These are phyloP conservation scores for Apiotrichum siamense DNA, from an alignment of 1,284 basidiomycete genomes.

Conservation along the genomic window DNA sequence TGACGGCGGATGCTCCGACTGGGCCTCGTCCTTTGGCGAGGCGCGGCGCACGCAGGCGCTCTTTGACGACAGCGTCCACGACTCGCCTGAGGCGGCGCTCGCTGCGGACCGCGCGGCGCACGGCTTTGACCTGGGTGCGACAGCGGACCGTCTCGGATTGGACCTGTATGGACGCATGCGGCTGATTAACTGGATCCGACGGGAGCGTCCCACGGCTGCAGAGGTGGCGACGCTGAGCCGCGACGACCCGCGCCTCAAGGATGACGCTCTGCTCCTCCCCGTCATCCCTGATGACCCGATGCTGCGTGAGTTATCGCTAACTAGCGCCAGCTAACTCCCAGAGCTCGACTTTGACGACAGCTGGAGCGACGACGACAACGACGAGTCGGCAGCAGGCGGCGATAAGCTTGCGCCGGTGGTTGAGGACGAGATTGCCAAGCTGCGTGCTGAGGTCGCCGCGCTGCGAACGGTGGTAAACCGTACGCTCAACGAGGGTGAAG, in stretches of 20 bases:
- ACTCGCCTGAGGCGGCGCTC: conserved; percentile 59
- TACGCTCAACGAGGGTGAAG: conserved; percentile 25
- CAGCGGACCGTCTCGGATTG: conserved; percentile 41
- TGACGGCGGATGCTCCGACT: conserved; percentile 36
- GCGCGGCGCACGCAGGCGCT: conserved; percentile 59
- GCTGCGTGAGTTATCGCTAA: conserved; percentile 59
- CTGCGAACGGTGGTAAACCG: conserved; percentile 32
- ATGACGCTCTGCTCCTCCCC: conserved; percentile 73
- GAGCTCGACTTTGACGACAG: conserved; percentile 58
- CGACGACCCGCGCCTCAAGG: conserved; percentile 49
- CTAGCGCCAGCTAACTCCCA: conserved; percentile 43
- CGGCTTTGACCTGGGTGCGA: conserved; percentile 27
- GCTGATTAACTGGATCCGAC: conserved; percentile 79
- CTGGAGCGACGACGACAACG: conserved; percentile 60
- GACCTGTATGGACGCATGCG: conserved; percentile 69
- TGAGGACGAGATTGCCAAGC: conserved; percentile 26
- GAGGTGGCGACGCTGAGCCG: conserved; percentile 3
- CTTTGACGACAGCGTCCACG: conserved; percentile 66
- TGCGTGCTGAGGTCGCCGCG: conserved; percentile 27
- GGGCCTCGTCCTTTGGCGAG: conserved; percentile 39
- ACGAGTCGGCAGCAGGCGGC: conserved; percentile 25
- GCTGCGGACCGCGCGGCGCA: conserved; percentile 60
- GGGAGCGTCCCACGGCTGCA: conserved; percentile 41
- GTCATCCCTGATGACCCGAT: conserved; percentile 75
- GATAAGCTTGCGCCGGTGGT: background rate